Conservation (phyloP, 352 stramenopile species). For the Globisporangium radiosum region DNA sequence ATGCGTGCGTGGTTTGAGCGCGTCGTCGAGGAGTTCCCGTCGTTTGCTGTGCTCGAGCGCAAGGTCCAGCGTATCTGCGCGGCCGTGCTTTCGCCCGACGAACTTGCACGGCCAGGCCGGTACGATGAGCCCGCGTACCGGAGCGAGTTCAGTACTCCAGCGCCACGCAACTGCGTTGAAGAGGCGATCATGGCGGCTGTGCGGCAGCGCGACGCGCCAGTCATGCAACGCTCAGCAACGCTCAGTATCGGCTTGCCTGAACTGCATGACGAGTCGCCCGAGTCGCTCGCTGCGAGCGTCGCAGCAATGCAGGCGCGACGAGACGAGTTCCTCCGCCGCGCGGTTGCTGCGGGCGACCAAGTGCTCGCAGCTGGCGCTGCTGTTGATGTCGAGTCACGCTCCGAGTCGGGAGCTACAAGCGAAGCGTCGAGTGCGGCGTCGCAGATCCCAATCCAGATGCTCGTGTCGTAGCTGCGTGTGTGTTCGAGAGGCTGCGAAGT, state of each 20-base stretch:
- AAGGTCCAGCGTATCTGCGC: slow-evolving; percentile 66
- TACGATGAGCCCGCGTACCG: slow-evolving; percentile 51
- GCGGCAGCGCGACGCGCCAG: slow-evolving; percentile 27
- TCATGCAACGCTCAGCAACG: slow-evolving; percentile 1
- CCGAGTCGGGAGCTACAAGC: neutral
- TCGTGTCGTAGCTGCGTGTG: slow-evolving; percentile 38
- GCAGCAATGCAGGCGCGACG: slow-evolving; percentile 30
- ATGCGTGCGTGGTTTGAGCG: slow-evolving; percentile 55
- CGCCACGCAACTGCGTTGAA: slow-evolving; percentile 53
- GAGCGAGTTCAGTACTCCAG: slow-evolving; percentile 59
- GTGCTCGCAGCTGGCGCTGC: neutral
- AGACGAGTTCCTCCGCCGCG: slow-evolving; percentile 36
- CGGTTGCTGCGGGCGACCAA: slow-evolving; percentile 12
- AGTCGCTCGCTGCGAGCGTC: slow-evolving; percentile 20
- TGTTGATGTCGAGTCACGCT: neutral
- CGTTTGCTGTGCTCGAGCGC: slow-evolving; percentile 58
- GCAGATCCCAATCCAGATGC: slow-evolving; percentile 60
- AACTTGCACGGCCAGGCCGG: slow-evolving; percentile 5
- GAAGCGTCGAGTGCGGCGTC: slow-evolving; percentile 13
- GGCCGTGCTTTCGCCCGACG: slow-evolving; percentile 17
- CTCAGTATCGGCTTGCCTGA: neutral
- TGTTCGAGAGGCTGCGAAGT: no score
- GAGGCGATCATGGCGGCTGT: slow-evolving; percentile 31
- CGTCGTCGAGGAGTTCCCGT: slow-evolving; percentile 71
- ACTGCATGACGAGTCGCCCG: slow-evolving; percentile 2